Conservation (phyloP, 2,329 filamentous ascomycete species). For the Phialocephala subalpina region DNA sequence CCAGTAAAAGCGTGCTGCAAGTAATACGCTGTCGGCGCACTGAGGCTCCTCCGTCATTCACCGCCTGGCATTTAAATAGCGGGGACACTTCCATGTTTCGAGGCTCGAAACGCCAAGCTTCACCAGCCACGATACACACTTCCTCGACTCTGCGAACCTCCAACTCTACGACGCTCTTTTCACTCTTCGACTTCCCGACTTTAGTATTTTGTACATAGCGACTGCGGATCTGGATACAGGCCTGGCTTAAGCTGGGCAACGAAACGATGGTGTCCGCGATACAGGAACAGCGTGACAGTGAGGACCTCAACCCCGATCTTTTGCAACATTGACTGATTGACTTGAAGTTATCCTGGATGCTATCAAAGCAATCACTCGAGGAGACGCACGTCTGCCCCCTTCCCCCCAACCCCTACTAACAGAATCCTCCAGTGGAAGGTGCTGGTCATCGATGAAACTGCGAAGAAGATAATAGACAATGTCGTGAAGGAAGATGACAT, state of each 20-base stretch:
- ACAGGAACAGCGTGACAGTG: conserved; percentile 82
- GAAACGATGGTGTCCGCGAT: conserved; percentile 82
- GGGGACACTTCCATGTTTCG: conserved; percentile 5
- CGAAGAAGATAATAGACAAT: conserved; percentile 88
- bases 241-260: conserved; percentile 4
- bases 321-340: conserved; percentile 27
- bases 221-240: conserved; percentile 21
- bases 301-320: conserved; percentile 41
- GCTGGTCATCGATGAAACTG: conserved; percentile 84
- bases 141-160: neutral
- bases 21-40: too few relatives aligned
- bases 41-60: neutral
- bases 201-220: conserved; percentile 14
- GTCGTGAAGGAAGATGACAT: conserved; percentile 95
- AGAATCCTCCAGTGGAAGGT: conserved; percentile 89
- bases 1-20: too few relatives aligned
- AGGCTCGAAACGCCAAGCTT: conserved; percentile 19
- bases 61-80: neutral
- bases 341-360: conserved; percentile 72
- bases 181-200: conserved; percentile 1
- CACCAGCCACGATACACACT: neutral
- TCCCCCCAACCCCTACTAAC: conserved; percentile 25
- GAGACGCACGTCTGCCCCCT: conserved; percentile 69
- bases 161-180: conserved; percentile 10
- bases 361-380: conserved; percentile 79